Conservation (phyloP, 805 yeast genomes). For the Metschnikowia proteae region DNA sequence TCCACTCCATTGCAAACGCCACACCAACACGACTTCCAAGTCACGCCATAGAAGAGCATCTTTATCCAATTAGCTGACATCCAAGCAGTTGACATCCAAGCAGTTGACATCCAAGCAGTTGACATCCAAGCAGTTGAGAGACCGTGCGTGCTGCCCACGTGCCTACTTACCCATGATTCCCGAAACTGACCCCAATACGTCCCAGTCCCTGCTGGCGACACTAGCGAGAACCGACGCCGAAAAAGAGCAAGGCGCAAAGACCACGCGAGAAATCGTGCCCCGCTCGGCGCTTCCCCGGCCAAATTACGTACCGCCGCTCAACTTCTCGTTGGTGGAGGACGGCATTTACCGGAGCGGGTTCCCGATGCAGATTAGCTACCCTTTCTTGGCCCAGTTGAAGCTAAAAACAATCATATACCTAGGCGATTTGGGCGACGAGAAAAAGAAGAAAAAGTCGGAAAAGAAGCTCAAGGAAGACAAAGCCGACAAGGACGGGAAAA, state of each 20-base stretch:
- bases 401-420: constrained; percentile 77
- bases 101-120: too few species aligned
- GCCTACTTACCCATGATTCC: background rate
- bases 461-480: constrained; percentile 7
- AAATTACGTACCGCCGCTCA: constrained; percentile 77
- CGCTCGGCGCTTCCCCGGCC: constrained; percentile 4
- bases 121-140: background rate
- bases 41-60: background rate
- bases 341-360: constrained; percentile 89
- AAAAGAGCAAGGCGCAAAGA: background rate
- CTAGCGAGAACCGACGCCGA: background rate
- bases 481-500: constrained; percentile 16
- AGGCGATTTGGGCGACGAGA: constrained; percentile 54
- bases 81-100: background rate
- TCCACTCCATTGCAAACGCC: too few species aligned
- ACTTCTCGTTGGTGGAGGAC: constrained; percentile 84
- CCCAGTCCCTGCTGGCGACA: background rate
- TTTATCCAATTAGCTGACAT: too few species aligned
- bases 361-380: constrained; percentile 82
- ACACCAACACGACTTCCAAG: too few species aligned
- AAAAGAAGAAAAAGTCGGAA: constrained; percentile 16
- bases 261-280: constrained; percentile 1
- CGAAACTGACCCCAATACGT: background rate
- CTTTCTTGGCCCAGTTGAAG: constrained; percentile 66
- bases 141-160: background rate